Conservation (phyloP, 2,329 filamentous ascomycete species). For the Aphanocladium album region DNA sequence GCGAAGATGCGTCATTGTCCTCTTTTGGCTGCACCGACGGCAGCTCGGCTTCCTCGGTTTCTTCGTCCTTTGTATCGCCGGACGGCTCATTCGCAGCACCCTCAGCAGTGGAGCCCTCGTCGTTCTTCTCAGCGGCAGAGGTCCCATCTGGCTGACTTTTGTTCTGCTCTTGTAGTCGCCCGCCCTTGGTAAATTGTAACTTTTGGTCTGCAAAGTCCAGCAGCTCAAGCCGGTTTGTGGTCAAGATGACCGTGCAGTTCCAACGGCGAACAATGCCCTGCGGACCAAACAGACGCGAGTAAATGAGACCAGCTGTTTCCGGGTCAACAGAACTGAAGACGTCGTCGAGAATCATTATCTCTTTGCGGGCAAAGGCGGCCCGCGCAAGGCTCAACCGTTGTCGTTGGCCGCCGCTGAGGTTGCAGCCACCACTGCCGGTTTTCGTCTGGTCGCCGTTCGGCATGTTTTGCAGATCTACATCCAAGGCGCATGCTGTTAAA, state of each 20-base stretch:
- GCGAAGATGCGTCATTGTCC: neutral
- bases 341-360: constrained; percentile 2
- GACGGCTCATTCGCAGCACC: no score
- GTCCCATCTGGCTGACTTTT: neutral
- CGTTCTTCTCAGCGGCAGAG: neutral
- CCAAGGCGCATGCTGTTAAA: neutral
- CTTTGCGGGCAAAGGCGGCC: neutral
- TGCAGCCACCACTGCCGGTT: neutral
- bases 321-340: constrained; percentile 2
- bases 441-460: constrained; percentile 1
- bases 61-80: neutral
- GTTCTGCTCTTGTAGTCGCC: neutral
- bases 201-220: neutral
- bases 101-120: neutral
- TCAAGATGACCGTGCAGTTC: constrained; percentile 4
- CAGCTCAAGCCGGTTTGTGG: neutral
- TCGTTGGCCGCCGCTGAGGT: constrained; percentile 2
- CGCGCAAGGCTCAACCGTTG: constrained; percentile 2
- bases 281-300: neutral
- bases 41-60: neutral
- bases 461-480: neutral
- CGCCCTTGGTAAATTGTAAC: neutral
- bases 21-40: neutral
- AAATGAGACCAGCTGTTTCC: constrained; percentile 1
- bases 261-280: neutral